Evolutionary conservation across 768 basidiomycete species (phyloP).

Genomic region (Mycena olivaceomarginata): DNA sequence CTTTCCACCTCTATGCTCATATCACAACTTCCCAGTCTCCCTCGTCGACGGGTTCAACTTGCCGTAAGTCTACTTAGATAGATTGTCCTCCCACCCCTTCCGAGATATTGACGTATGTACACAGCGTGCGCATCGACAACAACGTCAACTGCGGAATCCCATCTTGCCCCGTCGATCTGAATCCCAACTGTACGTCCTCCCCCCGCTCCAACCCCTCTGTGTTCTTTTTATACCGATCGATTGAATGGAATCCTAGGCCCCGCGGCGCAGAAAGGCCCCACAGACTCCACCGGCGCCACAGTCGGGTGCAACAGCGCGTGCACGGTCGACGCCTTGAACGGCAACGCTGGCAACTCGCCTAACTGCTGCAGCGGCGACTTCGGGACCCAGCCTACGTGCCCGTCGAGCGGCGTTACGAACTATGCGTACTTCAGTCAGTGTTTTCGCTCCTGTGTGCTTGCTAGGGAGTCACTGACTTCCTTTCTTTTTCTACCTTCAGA

Average conservation of each 20-base stretch:
- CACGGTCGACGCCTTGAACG: slow-evolving; percentile 45
- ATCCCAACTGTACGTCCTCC: slow-evolving; percentile 56
- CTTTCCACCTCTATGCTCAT: not conserved
- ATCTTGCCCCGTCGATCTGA: slow-evolving; percentile 66
- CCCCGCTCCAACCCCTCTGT: not conserved
- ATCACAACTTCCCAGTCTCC: slow-evolving; percentile 51
- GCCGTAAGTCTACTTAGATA: slow-evolving; percentile 46
- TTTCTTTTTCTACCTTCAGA: slow-evolving; percentile 38
- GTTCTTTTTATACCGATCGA: not conserved
- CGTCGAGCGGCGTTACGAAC: slow-evolving; percentile 42
- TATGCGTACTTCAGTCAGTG: slow-evolving; percentile 45
- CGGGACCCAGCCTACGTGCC: slow-evolving; percentile 43
- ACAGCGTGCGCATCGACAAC: slow-evolving; percentile 60
- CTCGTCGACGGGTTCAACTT: slow-evolving; percentile 69
- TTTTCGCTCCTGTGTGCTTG: not conserved
- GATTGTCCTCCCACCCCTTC: no score
- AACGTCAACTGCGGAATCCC: slow-evolving; percentile 60
- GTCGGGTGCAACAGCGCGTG: slow-evolving; percentile 53
- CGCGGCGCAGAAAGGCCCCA: slow-evolving; percentile 59
- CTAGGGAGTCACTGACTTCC: not conserved
- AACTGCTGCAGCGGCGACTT: slow-evolving; percentile 41
- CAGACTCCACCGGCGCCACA: slow-evolving; percentile 58
- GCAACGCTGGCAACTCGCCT: slow-evolving; percentile 31
- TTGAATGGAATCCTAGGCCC: slow-evolving; percentile 46
- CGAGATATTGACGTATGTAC: not conserved